A percentile compares a stretch with the other conserved stretches of the same genome.
phyloP scores from a whole-genome alignment of 148 eudicot species.

The Chenopodium formosanum region DNA sequence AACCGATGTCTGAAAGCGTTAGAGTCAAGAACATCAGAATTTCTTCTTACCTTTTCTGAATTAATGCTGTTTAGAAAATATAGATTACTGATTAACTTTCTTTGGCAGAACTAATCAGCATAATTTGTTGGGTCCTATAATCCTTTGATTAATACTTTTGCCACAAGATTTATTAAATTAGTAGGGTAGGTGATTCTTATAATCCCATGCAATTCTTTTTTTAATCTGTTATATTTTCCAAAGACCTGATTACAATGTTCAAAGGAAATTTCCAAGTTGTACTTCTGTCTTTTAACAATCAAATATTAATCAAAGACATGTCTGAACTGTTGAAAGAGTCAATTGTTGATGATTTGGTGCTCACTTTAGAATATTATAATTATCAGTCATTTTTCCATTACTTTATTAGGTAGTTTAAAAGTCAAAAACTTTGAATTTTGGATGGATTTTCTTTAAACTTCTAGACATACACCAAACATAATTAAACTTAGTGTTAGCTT shows the following conservation, averaged over 20 bases:
- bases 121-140: neutral
- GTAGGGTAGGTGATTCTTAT: neutral
- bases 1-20: neutral
- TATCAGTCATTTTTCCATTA: neutral
- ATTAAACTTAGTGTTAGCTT: neutral
- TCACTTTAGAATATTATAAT: neutral
- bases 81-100: neutral
- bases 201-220: neutral
- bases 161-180: neutral
- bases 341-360: conserved; percentile 5
- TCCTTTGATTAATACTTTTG: neutral
- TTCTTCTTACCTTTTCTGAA: neutral
- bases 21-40: neutral
- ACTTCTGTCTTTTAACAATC: neutral
- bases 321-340: neutral
- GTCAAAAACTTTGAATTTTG: neutral
- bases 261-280: neutral
- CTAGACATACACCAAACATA: neutral
- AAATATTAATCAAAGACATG: neutral
- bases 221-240: neutral
- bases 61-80: neutral
- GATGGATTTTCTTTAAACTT: neutral
- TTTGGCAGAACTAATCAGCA: neutral
- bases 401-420: neutral
- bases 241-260: neutral